phyloP scores from a whole-genome alignment of 179 eudicot species.

The Sideroxylon spinosum region DNA sequence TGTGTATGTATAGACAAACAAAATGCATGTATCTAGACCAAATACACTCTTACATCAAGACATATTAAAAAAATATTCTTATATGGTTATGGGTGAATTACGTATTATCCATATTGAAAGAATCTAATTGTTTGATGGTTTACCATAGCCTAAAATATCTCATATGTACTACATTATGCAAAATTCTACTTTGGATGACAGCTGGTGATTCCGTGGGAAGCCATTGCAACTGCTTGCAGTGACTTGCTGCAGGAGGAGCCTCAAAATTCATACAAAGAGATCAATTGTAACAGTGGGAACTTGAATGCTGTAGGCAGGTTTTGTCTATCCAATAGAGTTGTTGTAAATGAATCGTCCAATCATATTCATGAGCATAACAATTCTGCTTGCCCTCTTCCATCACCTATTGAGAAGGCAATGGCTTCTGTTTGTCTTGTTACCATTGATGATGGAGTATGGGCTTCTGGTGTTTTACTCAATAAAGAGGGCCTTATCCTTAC shows the following conservation, averaged over 20 bases:
- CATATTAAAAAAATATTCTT: neutral
- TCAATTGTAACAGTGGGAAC: slow-evolving; percentile 19
- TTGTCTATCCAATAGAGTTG: slow-evolving; percentile 18
- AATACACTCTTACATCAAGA: neutral
- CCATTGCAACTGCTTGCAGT: slow-evolving; percentile 66
- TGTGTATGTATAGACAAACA: neutral
- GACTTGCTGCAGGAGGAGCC: slow-evolving; percentile 40
- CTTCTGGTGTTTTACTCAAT: slow-evolving; percentile 87
- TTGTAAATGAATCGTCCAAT: slow-evolving; percentile 20
- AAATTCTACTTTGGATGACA: slow-evolving; percentile 34
- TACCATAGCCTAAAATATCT: slow-evolving; percentile 6
- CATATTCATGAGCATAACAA: slow-evolving; percentile 21
- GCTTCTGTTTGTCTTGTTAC: slow-evolving; percentile 77
- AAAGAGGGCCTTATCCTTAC: slow-evolving; percentile 80
- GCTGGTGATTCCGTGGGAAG: slow-evolving; percentile 91
- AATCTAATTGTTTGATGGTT: neutral
- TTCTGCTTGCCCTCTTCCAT: slow-evolving; percentile 23
- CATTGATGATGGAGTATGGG: slow-evolving; percentile 80
- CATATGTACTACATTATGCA: slow-evolving; percentile 4
- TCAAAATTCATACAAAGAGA: slow-evolving; percentile 23
- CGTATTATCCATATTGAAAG: no score
- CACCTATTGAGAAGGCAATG: slow-evolving; percentile 59
- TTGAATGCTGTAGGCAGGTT: slow-evolving; percentile 25
- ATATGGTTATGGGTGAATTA: neutral
- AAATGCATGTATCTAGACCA: neutral